These are phyloP conservation scores for Triticum monococcum DNA, from an alignment of 176 grass and related monocot species.

Conservation along the genomic window DNA sequence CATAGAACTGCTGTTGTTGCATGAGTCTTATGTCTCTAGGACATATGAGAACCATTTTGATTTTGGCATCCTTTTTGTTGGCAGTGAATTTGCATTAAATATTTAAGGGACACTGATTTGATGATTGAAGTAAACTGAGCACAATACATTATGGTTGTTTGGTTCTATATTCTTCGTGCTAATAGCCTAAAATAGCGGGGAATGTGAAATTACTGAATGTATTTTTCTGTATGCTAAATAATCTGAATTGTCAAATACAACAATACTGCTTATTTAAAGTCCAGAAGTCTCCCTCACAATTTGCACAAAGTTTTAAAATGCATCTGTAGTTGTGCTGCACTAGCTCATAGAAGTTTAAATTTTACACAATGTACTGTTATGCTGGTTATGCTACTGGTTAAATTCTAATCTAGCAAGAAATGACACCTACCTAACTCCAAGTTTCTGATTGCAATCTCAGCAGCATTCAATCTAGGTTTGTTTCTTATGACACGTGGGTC, in stretches of 20 bases:
- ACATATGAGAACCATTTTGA: not conserved
- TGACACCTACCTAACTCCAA: not conserved
- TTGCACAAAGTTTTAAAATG: slow-evolving; percentile 3
- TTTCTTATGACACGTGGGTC: not conserved
- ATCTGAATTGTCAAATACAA: slow-evolving; percentile 1
- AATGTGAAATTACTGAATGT: not conserved
- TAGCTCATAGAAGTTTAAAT: not conserved
- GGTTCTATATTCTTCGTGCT: slow-evolving; percentile 3
- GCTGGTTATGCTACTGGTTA: not conserved
- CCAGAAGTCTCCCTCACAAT: not conserved
- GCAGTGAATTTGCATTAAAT: not conserved
- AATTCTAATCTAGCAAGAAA: not conserved
- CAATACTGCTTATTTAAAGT: not conserved
- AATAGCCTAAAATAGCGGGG: not conserved
- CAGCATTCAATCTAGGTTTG: not conserved
- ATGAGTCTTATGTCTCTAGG: not conserved
- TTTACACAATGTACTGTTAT: not conserved
- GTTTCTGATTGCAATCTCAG: slow-evolving; percentile 3
- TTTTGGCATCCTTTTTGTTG: slow-evolving; percentile 21
- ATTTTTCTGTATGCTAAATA: not conserved
- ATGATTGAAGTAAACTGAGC: not conserved
- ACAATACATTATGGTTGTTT: not conserved
- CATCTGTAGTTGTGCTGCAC: not conserved
- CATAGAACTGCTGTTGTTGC: slow-evolving; percentile 11
- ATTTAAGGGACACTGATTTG: not conserved